Percentiles rank a stretch among this genome's conserved stretches.
phyloP scores from a whole-genome alignment of 208 protist species.

The Leishmania arabica region DNA sequence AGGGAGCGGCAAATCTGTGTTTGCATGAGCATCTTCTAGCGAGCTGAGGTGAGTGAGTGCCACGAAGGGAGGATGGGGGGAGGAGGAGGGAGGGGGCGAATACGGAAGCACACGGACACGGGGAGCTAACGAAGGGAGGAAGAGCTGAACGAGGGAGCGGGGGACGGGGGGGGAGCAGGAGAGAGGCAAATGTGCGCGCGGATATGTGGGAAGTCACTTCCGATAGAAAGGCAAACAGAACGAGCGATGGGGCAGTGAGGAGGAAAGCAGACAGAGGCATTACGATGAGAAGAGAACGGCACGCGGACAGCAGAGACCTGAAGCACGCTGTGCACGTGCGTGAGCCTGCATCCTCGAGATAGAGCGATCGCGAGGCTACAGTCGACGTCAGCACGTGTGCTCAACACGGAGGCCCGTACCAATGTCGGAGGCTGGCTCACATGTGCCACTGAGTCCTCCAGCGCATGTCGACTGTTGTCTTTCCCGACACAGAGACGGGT shows the following conservation, averaged over 20 bases:
- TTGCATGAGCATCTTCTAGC: conserved; percentile 38
- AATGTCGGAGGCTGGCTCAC: not conserved
- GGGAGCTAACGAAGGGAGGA: not conserved
- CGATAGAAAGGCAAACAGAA: not conserved
- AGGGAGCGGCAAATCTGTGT: conserved; percentile 41
- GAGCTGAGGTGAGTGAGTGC: not conserved
- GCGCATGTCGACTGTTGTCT: too few species aligned
- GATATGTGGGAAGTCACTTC: not conserved
- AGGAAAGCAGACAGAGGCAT: not conserved
- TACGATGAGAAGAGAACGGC: not conserved
- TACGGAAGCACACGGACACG: not conserved
- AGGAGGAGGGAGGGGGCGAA: not conserved
- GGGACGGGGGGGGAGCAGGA: not conserved
- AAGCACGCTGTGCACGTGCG: not conserved
- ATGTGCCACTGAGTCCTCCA: not conserved
- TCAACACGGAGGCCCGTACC: too few species aligned
- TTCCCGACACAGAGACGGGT: not conserved
- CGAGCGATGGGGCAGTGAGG: not conserved
- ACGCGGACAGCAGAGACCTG: not conserved
- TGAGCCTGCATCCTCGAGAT: not conserved
- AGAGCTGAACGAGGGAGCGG: not conserved
- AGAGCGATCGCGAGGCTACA: not conserved
- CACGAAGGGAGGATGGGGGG: not conserved
- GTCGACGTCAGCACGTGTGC: not conserved
- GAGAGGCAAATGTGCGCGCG: not conserved